A percentile compares a stretch with the other conserved stretches of the same genome.
phyloP scores from a whole-genome alignment of 805 yeast species.

The Saccharomycopsis guyanensis region DNA sequence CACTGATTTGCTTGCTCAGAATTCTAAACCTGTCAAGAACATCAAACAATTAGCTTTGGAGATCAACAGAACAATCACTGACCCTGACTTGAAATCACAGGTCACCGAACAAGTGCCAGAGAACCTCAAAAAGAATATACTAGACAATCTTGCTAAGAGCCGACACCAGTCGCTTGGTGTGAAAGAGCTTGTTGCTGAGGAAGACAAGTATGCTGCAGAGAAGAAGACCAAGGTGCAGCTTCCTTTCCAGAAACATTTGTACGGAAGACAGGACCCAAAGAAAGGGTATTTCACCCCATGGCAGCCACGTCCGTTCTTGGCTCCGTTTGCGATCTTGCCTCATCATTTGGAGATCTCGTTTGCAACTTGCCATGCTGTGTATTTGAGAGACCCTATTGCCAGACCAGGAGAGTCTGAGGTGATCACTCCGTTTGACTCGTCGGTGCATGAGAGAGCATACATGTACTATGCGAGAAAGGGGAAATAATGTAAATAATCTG shows the following conservation, averaged over 20 bases:
- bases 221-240: conserved; percentile 38
- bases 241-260: conserved; percentile 76
- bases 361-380: conserved; percentile 92
- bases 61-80: conserved; percentile 18
- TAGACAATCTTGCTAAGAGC: conserved; percentile 25
- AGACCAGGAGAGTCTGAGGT: conserved; percentile 96
- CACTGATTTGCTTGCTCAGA: conserved; percentile 7
- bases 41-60: conserved; percentile 26
- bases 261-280: conserved; percentile 69
- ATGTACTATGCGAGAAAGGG: conserved; percentile 86
- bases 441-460: conserved; percentile 86
- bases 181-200: conserved; percentile 16
- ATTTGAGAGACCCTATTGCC: conserved; percentile 93
- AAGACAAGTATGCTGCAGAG: conserved; percentile 31
- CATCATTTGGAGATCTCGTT: conserved; percentile 87
- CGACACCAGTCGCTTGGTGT: conserved; percentile 8
- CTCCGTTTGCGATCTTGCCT: conserved; percentile 88
- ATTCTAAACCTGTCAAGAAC: conserved; percentile 24
- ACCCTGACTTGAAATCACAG: conserved; percentile 17
- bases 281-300: conserved; percentile 94
- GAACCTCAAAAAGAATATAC: conserved; percentile 27
- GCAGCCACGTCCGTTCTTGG: conserved; percentile 88
- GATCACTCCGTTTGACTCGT: conserved; percentile 77
- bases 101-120: conserved; percentile 23
- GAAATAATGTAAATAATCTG: conserved; percentile 28